Evolutionary conservation across 441 rosid genomes (phyloP).

Genomic region (Arabidopsis lyrata): DNA sequence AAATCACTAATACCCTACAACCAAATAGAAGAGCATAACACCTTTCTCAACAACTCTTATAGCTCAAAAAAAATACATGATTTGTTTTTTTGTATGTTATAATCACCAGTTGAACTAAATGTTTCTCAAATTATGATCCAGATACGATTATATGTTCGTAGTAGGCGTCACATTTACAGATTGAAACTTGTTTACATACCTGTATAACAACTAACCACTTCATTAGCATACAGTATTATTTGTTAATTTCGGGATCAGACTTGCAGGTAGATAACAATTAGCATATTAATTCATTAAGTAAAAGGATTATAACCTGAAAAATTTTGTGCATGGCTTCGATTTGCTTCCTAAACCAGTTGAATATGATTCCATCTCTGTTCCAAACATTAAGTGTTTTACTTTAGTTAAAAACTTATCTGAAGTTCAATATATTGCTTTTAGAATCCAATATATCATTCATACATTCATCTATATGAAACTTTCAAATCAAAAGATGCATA

Average conservation of each 20-base stretch:
- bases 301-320: conserved; percentile 81
- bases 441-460: conserved; percentile 23
- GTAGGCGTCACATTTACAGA: conserved; percentile 11
- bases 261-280: conserved; percentile 22
- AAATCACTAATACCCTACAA: conserved; percentile 33
- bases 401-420: conserved; percentile 56
- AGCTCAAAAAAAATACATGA: conserved; percentile 29
- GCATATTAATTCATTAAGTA: conserved; percentile 36
- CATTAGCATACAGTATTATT: conserved; percentile 33
- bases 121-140: conserved; percentile 19
- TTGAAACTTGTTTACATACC: conserved; percentile 23
- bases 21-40: conserved; percentile 11
- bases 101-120: conserved; percentile 10
- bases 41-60: conserved; percentile 14
- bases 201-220: conserved; percentile 40
- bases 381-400: conserved; percentile 74
- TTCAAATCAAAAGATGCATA: conserved; percentile 14
- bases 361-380: conserved; percentile 90
- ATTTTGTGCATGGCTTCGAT: conserved; percentile 99
- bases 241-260: background rate
- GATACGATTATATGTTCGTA: conserved; percentile 3
- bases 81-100: conserved; percentile 6
- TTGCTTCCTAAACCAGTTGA: conserved; percentile 99
- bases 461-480: conserved; percentile 26
- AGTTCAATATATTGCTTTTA: conserved; percentile 43